phyloP scores from a whole-genome alignment of 495 filamentous ascomycete species.

The Aspergillus sclerotiicarbonarius region DNA sequence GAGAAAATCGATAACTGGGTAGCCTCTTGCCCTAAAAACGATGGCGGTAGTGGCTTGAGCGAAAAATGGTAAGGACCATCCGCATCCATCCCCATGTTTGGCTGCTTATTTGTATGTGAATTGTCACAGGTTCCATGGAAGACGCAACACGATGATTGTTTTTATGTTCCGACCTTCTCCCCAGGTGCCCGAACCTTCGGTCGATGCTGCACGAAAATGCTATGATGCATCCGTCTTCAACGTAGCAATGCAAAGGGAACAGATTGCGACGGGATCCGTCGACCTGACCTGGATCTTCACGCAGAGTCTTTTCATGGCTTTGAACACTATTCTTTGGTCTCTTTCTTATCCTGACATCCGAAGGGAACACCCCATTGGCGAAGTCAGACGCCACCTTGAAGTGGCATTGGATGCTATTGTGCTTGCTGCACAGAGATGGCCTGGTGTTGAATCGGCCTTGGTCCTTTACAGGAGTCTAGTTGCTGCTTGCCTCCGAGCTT shows the following conservation, averaged over 20 bases:
- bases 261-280: constrained; percentile 68
- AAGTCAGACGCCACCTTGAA: constrained; percentile 68
- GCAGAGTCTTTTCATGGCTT: constrained; percentile 77
- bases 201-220: constrained; percentile 69
- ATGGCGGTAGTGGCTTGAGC: constrained; percentile 63
- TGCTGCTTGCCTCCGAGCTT: constrained; percentile 79
- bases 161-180: constrained; percentile 84
- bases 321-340: constrained; percentile 86
- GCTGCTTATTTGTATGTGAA: neutral
- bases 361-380: constrained; percentile 60
- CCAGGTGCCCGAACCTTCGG: constrained; percentile 80
- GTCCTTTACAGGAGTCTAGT: constrained; percentile 77
- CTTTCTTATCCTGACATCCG: constrained; percentile 83
- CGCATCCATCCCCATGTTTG: constrained; percentile 6
- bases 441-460: constrained; percentile 78
- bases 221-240: constrained; percentile 80
- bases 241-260: constrained; percentile 71
- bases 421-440: constrained; percentile 79
- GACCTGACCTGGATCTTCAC: constrained; percentile 93
- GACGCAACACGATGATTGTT: constrained; percentile 81
- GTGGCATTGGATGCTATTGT: constrained; percentile 71
- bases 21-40: constrained; percentile 56
- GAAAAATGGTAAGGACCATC: constrained; percentile 54
- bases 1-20: constrained; percentile 74
- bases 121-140: constrained; percentile 63